These are phyloP conservation scores for Plantago rigida DNA, from an alignment of 305 asterid species.

Conservation along the genomic window DNA sequence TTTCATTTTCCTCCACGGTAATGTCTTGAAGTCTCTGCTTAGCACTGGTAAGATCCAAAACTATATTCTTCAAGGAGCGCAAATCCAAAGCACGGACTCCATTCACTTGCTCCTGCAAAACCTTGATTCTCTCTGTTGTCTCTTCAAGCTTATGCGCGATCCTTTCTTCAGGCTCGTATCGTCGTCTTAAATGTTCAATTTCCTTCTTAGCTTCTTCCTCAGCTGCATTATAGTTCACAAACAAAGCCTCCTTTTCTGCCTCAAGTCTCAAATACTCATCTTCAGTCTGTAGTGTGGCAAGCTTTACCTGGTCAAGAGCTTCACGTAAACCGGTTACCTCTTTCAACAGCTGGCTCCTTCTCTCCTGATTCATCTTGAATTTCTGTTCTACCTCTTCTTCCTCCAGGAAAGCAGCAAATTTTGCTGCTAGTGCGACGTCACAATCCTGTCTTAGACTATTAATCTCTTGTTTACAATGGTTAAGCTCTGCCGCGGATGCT, in stretches of 20 bases:
- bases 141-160: slow-evolving; percentile 48
- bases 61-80: slow-evolving; percentile 27
- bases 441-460: slow-evolving; percentile 46
- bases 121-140: slow-evolving; percentile 44
- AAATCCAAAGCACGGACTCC: slow-evolving; percentile 42
- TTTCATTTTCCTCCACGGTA: slow-evolving; percentile 35
- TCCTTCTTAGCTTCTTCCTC: slow-evolving; percentile 43
- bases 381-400: slow-evolving; percentile 54
- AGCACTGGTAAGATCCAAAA: slow-evolving; percentile 42
- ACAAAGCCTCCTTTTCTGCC: slow-evolving; percentile 43
- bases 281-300: slow-evolving; percentile 39
- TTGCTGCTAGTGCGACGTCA: slow-evolving; percentile 46
- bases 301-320: slow-evolving; percentile 38
- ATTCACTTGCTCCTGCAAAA: slow-evolving; percentile 41
- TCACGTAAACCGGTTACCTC: slow-evolving; percentile 40
- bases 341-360: slow-evolving; percentile 34
- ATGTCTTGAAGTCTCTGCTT: slow-evolving; percentile 39
- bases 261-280: slow-evolving; percentile 40
- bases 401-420: slow-evolving; percentile 43
- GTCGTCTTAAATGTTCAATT: slow-evolving; percentile 38
- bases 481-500: slow-evolving; percentile 49
- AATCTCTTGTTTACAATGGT: slow-evolving; percentile 47
- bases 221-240: slow-evolving; percentile 29
- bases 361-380: slow-evolving; percentile 34
- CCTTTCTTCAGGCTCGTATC: slow-evolving; percentile 33